These are phyloP conservation scores for Hyphopichia wangnamkhiaoensis DNA, from an alignment of 1,139 yeast genomes.

Conservation along the genomic window DNA sequence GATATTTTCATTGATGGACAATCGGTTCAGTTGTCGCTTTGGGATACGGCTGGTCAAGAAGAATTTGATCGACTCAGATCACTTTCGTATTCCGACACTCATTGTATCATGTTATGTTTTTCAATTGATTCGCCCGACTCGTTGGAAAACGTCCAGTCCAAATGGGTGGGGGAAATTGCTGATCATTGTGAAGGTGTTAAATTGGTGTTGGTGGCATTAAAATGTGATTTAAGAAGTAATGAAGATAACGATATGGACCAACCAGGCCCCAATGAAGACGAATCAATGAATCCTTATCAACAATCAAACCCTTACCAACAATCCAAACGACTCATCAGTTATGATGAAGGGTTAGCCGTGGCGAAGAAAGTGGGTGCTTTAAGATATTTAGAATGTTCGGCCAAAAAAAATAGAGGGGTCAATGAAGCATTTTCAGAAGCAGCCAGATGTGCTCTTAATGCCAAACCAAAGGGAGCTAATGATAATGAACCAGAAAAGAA, in stretches of 20 bases:
- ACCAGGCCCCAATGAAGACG: constrained; percentile 32
- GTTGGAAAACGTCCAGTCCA: constrained; percentile 82
- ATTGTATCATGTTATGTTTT: constrained; percentile 94
- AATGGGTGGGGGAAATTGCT: constrained; percentile 94
- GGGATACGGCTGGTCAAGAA: constrained; percentile 99
- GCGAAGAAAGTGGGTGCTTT: constrained; percentile 86
- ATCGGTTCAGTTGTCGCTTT: constrained; percentile 85
- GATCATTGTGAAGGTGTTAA: constrained; percentile 98
- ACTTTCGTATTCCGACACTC: constrained; percentile 90
- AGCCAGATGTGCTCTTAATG: constrained; percentile 91
- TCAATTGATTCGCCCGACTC: constrained; percentile 94
- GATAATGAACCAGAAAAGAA: constrained; percentile 49
- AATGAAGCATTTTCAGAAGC: constrained; percentile 97
- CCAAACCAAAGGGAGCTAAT: constrained; percentile 74
- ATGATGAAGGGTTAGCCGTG: constrained; percentile 47
- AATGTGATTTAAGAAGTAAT: constrained; percentile 80
- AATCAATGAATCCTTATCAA: constrained; percentile 36
- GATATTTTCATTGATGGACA: constrained; percentile 95
- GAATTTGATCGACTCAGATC: constrained; percentile 93
- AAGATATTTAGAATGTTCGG: constrained; percentile 89
- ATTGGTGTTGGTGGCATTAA: constrained; percentile 87
- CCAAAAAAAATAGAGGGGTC: constrained; percentile 91
- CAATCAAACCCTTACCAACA: constrained; percentile 36
- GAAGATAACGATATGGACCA: constrained; percentile 35
- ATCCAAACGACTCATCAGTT: constrained; percentile 44